Percentiles rank a stretch among this genome's conserved stretches.
Evolutionary conservation across 805 yeast genomes (phyloP).

Genomic region (Barnettozyma sucrosica): DNA sequence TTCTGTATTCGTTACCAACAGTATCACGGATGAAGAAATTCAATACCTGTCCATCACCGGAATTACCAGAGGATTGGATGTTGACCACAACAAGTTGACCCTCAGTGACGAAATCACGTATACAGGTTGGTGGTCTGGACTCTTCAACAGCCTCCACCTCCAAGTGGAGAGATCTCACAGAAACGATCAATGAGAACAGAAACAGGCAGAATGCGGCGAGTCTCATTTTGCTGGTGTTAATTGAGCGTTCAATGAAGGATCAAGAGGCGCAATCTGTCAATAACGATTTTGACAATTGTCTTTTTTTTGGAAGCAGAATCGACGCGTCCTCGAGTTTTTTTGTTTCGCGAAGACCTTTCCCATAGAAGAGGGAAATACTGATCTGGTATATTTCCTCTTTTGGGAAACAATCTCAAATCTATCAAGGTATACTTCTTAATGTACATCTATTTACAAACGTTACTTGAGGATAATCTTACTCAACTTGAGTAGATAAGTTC

Average conservation of each 20-base stretch:
- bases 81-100: slow-evolving; percentile 86
- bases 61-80: slow-evolving; percentile 64
- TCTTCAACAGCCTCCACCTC: slow-evolving; percentile 44
- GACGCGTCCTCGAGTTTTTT: background rate
- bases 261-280: background rate
- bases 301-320: background rate
- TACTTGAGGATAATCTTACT: background rate
- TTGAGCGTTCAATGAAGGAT: background rate
- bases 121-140: slow-evolving; percentile 61
- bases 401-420: background rate
- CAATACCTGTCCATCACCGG: slow-evolving; percentile 84
- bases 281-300: background rate
- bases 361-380: background rate
- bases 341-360: background rate
- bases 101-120: slow-evolving; percentile 84
- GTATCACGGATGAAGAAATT: slow-evolving; percentile 65
- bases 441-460: background rate
- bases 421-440: no score
- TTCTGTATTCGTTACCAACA: slow-evolving; percentile 80
- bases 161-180: slow-evolving; percentile 40
- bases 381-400: background rate
- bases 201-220: slow-evolving; percentile 8
- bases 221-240: slow-evolving; percentile 14
- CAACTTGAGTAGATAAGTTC: slow-evolving; percentile 11
- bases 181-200: slow-evolving; percentile 10